phyloP scores from a whole-genome alignment of 2,329 filamentous ascomycete genomes.

The Podosphaera xanthii region DNA sequence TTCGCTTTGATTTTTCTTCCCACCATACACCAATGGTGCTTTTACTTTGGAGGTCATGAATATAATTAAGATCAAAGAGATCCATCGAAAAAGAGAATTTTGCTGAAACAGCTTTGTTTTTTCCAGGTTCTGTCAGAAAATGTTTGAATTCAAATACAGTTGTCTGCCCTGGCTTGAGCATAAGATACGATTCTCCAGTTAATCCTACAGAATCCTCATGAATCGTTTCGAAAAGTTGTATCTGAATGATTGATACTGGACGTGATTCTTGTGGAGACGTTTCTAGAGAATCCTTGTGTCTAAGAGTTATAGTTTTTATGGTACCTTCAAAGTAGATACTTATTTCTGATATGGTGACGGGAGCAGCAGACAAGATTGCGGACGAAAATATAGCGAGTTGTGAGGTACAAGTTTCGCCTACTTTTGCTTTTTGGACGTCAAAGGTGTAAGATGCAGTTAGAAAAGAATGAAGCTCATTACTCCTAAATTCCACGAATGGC shows the following conservation, averaged over 20 bases:
- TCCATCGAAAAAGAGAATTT: conserved; percentile 39
- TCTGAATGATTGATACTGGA: conserved; percentile 5
- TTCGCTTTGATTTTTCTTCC: conserved; percentile 21
- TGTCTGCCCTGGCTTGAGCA: conserved; percentile 40
- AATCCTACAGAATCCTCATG: conserved; percentile 17
- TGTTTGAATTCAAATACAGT: conserved; percentile 50
- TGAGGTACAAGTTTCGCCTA: conserved; percentile 33
- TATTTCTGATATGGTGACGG: conserved; percentile 28
- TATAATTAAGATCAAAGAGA: conserved; percentile 44
- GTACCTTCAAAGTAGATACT: conserved; percentile 33
- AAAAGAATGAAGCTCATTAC: conserved; percentile 29
- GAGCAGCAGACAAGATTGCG: conserved; percentile 27
- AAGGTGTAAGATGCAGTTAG: conserved; percentile 34
- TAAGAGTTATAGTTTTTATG: conserved; percentile 26
- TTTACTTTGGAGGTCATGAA: conserved; percentile 27
- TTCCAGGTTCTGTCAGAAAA: conserved; percentile 61
- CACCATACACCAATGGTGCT: conserved; percentile 27
- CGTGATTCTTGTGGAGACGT: conserved; percentile 7
- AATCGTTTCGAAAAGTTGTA: conserved; percentile 9
- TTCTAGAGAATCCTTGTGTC: conserved; percentile 15
- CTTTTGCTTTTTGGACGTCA: conserved; percentile 32
- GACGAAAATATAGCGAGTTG: conserved; percentile 35
- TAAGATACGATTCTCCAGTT: conserved; percentile 39
- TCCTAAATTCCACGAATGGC: conserved; percentile 27
- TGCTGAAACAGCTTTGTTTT: conserved; percentile 41